Evolutionary conservation across 257 asterid species (phyloP), one percentile per base, ranked within the genome.

Genomic region (Plantago ovata): DNA sequence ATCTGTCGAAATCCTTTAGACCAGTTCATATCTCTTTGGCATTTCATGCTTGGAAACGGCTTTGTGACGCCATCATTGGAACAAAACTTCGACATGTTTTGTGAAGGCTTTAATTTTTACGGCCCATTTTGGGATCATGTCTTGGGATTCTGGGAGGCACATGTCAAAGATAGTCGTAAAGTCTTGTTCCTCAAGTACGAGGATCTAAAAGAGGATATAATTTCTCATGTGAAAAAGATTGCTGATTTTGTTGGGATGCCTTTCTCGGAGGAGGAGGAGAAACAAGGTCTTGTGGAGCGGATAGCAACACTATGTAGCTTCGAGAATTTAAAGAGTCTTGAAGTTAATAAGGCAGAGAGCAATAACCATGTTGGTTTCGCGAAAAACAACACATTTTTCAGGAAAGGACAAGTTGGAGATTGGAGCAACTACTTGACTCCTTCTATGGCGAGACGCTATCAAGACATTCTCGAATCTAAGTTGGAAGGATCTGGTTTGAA

Each of bases 371-470:
- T 23, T 15, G 22, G 12, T 15, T 15, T 12, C 12, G 36, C 16
- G 12, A 22, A 33, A 45, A 32, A 15, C 24, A 64, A 44, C 13
- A 24, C 62, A 9, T 64, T 41, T 22, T 70, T 56, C 13, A 16
- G 49, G 53, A 46, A 64, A 45, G 68, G 71, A 11, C 10, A 47
- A 59, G 63, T 64, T 32, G 75, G 75, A 44, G 75, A 70, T 18
- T 59, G 71, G 63, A 16, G 23, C 3, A 53, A 53, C 38, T 48
- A 53, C 45, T 24, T 70, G 15, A 15, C 60, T 59, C 51, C 63
- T 9, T 20, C 15, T 1, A 56, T 56, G 61, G 61, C 48, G 8
- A 15, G 38, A 56, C 8, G 48, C 2, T 18, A 36, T n/a, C 28
- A 36, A 56, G 38, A 33, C 3, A 8, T 54, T 14, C 8, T 54